Base-by-base conservation (phyloP, 768 basidiomycete genomes). In the Fomitopsis pulvina region DNA sequence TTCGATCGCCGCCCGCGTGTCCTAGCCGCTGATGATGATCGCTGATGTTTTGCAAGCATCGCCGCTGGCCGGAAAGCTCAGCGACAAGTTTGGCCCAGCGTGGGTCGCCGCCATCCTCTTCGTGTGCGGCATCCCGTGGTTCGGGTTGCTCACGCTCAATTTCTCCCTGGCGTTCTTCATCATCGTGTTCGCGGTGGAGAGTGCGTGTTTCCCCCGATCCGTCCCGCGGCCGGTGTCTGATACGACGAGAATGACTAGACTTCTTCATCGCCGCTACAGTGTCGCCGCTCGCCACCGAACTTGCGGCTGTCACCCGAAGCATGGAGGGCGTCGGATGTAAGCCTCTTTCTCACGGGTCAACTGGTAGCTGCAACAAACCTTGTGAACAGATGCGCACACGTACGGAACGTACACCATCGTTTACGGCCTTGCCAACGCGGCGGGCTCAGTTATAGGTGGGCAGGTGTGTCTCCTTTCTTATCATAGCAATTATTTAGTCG, bases 351-450 rank as follows among this genome's bases (percentile, higher is more conserved):
- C 32, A n/a, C 32, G 32, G 9, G 9, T 8, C 14, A 32, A 38
- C 45, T 30, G 45, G 21, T 48, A 21, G 12, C 42, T 10, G 6
- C 11, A 8, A 10, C 20, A 32, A 26, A n/a, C n/a, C n/a, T 9
- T 20, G 2, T 37, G 50, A 14, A 20, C 56, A 88, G 86, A 83
- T 63, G 86, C 76, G 0, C 85, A 88, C 57, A 72, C 84, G 2
- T 89, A 86, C 57, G 86, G 80, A 2, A 80, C 79, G 1, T 86
- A 85, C 60, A 89, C 87, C 65, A 59, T 88, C 12, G 78, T 78
- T 2, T 87, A 80, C 53, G 85, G 81, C 1, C 60, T 84, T 49
- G 86, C 83, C 28, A 74, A 80, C 28, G 32, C 32, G 9, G 32
- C n/a, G n/a, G n/a, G n/a, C n/a, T n/a, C n/a, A n/a, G n/a, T n/a